A percentile compares a stretch with the other conserved stretches of the same genome.
These are phyloP conservation scores for Saturnispora serradocipensis DNA, from an alignment of 805 yeast species.

Conservation along the genomic window DNA sequence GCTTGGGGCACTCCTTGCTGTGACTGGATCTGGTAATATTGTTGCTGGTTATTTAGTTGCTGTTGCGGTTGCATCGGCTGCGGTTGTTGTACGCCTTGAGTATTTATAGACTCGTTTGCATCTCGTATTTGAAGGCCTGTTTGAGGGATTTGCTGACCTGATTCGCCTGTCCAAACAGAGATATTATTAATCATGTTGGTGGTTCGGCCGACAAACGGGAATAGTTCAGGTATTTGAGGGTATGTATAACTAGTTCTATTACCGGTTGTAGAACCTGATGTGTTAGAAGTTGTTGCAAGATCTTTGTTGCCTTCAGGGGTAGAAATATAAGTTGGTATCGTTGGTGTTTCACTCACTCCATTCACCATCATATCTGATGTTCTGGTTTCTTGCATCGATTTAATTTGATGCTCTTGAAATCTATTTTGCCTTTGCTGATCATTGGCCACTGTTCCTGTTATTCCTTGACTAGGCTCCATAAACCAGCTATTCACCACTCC, in stretches of 20 bases:
- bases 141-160: slow-evolving; percentile 33
- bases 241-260: slow-evolving; percentile 2
- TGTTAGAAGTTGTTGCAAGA: neutral
- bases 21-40: neutral
- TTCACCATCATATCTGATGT: neutral
- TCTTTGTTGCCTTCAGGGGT: neutral
- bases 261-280: slow-evolving; percentile 3
- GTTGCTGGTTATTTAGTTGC: neutral
- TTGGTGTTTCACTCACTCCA: neutral
- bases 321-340: neutral
- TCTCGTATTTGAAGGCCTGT: slow-evolving; percentile 27
- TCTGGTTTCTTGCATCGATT: neutral
- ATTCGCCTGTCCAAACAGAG: slow-evolving; percentile 49
- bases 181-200: slow-evolving; percentile 54
- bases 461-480: neutral
- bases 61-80: slow-evolving; percentile 1
- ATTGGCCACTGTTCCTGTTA: neutral
- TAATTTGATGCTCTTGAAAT: neutral
- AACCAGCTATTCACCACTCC: slow-evolving; percentile 4
- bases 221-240: slow-evolving; percentile 19
- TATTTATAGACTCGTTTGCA: neutral
- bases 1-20: neutral
- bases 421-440: neutral
- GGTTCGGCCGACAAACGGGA: slow-evolving; percentile 38
- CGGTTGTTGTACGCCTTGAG: slow-evolving; percentile 6